phyloP scores from a whole-genome alignment of 2,329 filamentous ascomycete species.

The Hortaea werneckii region DNA sequence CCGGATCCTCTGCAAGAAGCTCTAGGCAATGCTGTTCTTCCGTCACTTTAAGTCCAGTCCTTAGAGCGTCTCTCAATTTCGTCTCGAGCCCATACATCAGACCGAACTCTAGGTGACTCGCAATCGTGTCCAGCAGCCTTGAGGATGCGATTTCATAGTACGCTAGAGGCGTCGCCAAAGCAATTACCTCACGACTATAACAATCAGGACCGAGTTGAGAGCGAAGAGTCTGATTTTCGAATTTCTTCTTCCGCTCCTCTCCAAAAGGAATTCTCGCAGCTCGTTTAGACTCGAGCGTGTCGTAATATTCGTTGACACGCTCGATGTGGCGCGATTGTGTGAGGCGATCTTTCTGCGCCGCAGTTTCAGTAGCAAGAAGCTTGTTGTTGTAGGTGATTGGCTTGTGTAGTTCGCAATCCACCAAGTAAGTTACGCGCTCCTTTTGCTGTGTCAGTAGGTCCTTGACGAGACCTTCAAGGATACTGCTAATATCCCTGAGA shows the following conservation, averaged over 20 bases:
- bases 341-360: constrained; percentile 12
- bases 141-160: constrained; percentile 60
- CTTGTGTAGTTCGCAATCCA: constrained; percentile 25
- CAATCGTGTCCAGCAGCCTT: constrained; percentile 51
- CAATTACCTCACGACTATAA: constrained; percentile 50
- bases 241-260: constrained; percentile 12
- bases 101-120: constrained; percentile 12
- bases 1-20: constrained; percentile 27
- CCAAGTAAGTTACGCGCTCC: constrained; percentile 14
- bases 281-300: constrained; percentile 14
- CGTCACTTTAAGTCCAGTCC: constrained; percentile 3
- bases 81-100: constrained; percentile 11
- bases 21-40: constrained; percentile 13
- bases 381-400: constrained; percentile 26
- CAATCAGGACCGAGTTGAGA: constrained; percentile 45
- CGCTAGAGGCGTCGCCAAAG: constrained; percentile 53
- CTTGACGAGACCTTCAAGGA: constrained; percentile 21
- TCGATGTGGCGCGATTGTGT: constrained; percentile 15
- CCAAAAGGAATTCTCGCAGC: not conserved
- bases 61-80: constrained; percentile 4
- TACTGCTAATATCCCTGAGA: constrained; percentile 13
- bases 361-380: constrained; percentile 6
- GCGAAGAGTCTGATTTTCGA: constrained; percentile 7
- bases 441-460: constrained; percentile 19
- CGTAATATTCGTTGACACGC: constrained; percentile 21